Base-by-base conservation (phyloP, 2,329 filamentous ascomycete genomes). In the Neonectria neomacrospora region DNA sequence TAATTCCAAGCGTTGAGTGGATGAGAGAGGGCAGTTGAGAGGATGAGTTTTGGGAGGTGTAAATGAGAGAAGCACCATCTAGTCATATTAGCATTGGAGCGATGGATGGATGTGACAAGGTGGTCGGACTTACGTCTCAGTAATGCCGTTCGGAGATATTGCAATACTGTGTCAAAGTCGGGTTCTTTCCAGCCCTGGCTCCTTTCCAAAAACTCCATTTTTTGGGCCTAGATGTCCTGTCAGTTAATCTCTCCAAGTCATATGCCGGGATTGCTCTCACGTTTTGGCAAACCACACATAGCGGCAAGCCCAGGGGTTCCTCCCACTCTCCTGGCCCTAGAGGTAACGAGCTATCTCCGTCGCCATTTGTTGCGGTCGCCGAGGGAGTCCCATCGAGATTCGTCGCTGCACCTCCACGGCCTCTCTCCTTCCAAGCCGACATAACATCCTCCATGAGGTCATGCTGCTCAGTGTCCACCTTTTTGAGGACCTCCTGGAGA, bases 251-350 rank as follows among this genome's bases (percentile, higher is more conserved):
- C 50, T 22, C 62, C 22, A 61, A 34, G 63, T 30, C 3, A 8
- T 22, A 28, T 32, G 26, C n/a, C 65, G 71, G 63, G 68, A 51
- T n/a, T 16, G 5, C 8, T 78, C 88, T 79, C 78, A 94, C 94
- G 76, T 97, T 96, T 78, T 98, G 94, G 76, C 95, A 97, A n/a
- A 98, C 94, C 9, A 99, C 91, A 74, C 93, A 96, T 39, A 99
- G 82, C 0, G 94, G 93, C 58, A 99, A 80, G 0, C 94, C 94
- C 9, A 97, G 80, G 5, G 90, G 92, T 74, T 97, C 94, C 67
- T 97, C 93, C 93, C 94, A 97, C 79, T 97, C 94, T 58, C 95
- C 94, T 1, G 92, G 92, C 0, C 94, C 94, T 2, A 95, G 79
- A 1, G 94, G 94, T 66, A 96, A 83, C 48, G 89, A 87, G 26